Evolutionary conservation across 176 grass and related monocot genomes (phyloP).

Genomic region (Ensete glaucum): DNA sequence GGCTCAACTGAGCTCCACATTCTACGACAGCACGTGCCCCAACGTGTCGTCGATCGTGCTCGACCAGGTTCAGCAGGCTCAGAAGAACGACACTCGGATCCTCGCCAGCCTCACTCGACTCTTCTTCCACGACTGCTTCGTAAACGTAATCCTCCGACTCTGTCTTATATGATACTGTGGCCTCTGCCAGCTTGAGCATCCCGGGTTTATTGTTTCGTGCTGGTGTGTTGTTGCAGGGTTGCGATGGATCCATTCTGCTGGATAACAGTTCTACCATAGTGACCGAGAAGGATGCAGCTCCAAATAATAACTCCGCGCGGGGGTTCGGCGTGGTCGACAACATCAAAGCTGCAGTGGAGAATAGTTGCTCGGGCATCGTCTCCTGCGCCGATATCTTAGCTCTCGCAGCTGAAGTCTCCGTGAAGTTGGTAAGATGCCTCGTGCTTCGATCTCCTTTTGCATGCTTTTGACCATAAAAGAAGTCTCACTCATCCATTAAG

Average conservation of each 20-base stretch:
- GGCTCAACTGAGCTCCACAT: slow-evolving; percentile 35
- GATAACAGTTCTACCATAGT: background rate
- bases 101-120: slow-evolving; percentile 63
- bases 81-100: slow-evolving; percentile 46
- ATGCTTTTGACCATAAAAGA: no score
- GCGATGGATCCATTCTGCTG: slow-evolving; percentile 17
- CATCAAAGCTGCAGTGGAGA: slow-evolving; percentile 13
- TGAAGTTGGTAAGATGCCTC: background rate
- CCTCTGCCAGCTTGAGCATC: background rate
- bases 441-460: no score
- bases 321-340: slow-evolving; percentile 12
- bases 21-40: slow-evolving; percentile 52
- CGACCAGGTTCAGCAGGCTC: slow-evolving; percentile 38
- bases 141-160: slow-evolving; percentile 26
- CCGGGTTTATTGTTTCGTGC: background rate
- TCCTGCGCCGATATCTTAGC: slow-evolving; percentile 22
- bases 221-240: slow-evolving; percentile 9
- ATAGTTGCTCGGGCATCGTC: slow-evolving; percentile 7
- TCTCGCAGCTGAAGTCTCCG: slow-evolving; percentile 10
- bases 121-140: slow-evolving; percentile 93
- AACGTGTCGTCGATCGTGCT: slow-evolving; percentile 46
- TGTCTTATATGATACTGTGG: no score
- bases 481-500: no score
- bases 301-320: slow-evolving; percentile 3
- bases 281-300: slow-evolving; percentile 4